These are phyloP conservation scores for Solanum raphanifolium DNA, from an alignment of 257 asterid species.

Conservation along the genomic window DNA sequence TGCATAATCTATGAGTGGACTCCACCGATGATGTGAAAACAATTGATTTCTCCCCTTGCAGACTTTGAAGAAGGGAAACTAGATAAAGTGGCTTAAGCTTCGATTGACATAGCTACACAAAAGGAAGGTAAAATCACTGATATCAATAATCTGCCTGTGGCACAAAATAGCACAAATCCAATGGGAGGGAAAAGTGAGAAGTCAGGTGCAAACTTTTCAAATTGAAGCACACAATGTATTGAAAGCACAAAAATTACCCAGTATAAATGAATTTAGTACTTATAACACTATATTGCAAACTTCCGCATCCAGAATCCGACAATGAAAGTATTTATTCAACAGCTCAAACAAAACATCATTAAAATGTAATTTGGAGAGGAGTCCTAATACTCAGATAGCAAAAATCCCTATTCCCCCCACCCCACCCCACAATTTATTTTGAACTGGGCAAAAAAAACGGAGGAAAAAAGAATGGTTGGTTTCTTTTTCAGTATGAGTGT, in stretches of 20 bases:
- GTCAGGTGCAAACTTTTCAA: background rate
- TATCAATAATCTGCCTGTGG: background rate
- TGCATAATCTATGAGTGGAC: conserved; percentile 72
- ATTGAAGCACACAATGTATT: background rate
- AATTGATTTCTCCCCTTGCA: conserved; percentile 72
- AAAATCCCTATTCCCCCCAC: background rate
- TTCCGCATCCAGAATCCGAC: background rate
- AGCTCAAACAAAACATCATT: background rate
- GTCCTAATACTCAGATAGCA: background rate
- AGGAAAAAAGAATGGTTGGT: background rate
- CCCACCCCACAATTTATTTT: background rate
- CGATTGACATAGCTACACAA: conserved; percentile 62
- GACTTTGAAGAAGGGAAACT: conserved; percentile 60
- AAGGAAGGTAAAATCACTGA: background rate
- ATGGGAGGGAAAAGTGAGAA: background rate
- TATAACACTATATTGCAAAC: background rate
- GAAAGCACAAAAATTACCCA: background rate
- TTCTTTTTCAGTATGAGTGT: background rate
- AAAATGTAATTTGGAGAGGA: background rate
- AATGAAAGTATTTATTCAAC: background rate
- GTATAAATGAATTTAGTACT: background rate
- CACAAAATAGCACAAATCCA: background rate
- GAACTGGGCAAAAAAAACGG: background rate
- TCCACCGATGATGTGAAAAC: conserved; percentile 89
- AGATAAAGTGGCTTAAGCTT: conserved; percentile 77